phyloP scores from a whole-genome alignment of 495 filamentous ascomycete genomes.

The Tuber magnatum region DNA sequence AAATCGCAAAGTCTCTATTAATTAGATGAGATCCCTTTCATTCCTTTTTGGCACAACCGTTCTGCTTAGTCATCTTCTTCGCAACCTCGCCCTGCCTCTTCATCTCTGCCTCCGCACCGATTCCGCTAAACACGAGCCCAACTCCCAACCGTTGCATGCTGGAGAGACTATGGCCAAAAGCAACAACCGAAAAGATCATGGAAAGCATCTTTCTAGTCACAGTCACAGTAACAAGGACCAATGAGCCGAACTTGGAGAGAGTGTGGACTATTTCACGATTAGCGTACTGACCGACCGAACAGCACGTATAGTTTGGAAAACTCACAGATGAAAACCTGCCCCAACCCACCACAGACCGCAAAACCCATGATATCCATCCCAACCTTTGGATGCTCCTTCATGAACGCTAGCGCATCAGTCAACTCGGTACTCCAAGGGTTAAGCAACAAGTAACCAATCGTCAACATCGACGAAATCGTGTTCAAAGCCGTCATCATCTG shows the following conservation, averaged over 20 bases:
- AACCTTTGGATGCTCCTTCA: constrained; percentile 67
- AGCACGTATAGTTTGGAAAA: constrained; percentile 8
- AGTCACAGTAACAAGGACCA: constrained; percentile 91
- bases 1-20: too few relatives aligned
- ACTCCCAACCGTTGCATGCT: constrained; percentile 89
- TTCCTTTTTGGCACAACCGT: constrained; percentile 37
- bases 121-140: constrained; percentile 84
- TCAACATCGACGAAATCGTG: constrained; percentile 68
- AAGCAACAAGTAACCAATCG: constrained; percentile 63
- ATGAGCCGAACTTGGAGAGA: constrained; percentile 77
- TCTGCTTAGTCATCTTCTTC: constrained; percentile 61
- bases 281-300: constrained; percentile 1
- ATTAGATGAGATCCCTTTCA: neutral
- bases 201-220: constrained; percentile 98
- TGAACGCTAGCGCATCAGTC: constrained; percentile 67
- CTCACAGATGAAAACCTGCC: constrained; percentile 91
- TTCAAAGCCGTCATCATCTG: constrained; percentile 99
- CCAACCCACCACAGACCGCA: constrained; percentile 83
- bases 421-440: constrained; percentile 79
- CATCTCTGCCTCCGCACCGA: constrained; percentile 82
- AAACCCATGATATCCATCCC: constrained; percentile 82
- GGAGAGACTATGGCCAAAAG: constrained; percentile 81
- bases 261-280: constrained; percentile 63
- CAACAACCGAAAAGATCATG: constrained; percentile 91
- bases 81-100: constrained; percentile 74